A percentile compares a stretch with the other conserved stretches of the same genome.
These are phyloP conservation scores for Ceratocystiopsis minuta DNA, from an alignment of 2,329 filamentous ascomycete species.

Conservation along the genomic window DNA sequence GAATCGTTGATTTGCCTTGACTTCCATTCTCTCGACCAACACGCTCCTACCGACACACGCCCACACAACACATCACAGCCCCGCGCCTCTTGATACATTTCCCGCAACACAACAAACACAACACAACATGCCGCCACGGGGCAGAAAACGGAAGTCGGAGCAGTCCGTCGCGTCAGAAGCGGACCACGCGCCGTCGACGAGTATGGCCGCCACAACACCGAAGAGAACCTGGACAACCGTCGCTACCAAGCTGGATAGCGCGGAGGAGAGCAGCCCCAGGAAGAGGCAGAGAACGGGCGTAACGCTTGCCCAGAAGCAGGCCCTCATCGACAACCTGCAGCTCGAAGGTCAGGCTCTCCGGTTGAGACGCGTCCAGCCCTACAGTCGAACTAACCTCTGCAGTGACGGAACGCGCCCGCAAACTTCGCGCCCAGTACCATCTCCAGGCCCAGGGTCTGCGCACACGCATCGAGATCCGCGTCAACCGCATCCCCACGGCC, in stretches of 20 bases:
- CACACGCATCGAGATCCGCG: constrained; percentile 75
- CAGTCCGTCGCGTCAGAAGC: constrained; percentile 14
- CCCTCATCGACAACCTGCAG: constrained; percentile 74
- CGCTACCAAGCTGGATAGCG: constrained; percentile 17
- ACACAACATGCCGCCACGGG: constrained; percentile 27
- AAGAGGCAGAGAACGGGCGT: constrained; percentile 45
- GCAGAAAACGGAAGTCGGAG: constrained; percentile 28
- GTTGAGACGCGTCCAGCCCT: not conserved
- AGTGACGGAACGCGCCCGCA: constrained; percentile 80
- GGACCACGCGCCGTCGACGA: constrained; percentile 10
- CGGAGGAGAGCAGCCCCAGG: constrained; percentile 34
- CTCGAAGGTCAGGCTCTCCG: constrained; percentile 45
- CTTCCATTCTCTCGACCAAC: not conserved
- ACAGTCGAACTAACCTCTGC: not conserved
- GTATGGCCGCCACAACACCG: not conserved
- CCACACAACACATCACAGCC: not conserved
- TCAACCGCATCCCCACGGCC: constrained; percentile 74
- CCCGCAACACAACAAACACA: not conserved
- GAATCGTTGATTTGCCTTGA: not conserved
- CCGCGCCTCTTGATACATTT: not conserved
- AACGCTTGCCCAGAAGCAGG: constrained; percentile 60
- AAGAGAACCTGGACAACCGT: constrained; percentile 7
- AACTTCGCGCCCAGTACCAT: constrained; percentile 74
- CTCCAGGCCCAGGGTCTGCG: constrained; percentile 73
- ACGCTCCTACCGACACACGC: not conserved